Conservation (phyloP, 371 early-diverging fungal species). For the Mucor sp. region DNA sequence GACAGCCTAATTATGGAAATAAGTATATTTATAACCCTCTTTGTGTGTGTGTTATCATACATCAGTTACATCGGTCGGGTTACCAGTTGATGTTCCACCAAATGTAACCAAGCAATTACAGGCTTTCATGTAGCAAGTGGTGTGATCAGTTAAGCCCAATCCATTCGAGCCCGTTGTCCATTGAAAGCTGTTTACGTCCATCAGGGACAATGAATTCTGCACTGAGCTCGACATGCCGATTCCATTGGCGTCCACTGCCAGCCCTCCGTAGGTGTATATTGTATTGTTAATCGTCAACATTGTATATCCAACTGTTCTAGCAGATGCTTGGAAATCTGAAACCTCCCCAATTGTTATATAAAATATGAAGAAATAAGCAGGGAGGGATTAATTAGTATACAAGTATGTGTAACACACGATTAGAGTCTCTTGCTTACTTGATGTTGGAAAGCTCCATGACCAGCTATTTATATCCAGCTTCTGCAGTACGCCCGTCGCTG, state of each 20-base stretch:
- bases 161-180: slow-evolving; percentile 48
- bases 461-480: slow-evolving; percentile 48
- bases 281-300: slow-evolving; percentile 40
- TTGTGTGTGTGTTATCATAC: slow-evolving; percentile 11
- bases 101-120: slow-evolving; percentile 50
- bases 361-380: not conserved
- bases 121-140: slow-evolving; percentile 43
- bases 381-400: not conserved
- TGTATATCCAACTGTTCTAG: slow-evolving; percentile 28
- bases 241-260: slow-evolving; percentile 39
- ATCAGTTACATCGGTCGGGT: slow-evolving; percentile 35
- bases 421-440: slow-evolving; percentile 30
- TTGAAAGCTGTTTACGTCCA: slow-evolving; percentile 44
- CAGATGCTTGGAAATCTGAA: slow-evolving; percentile 24
- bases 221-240: slow-evolving; percentile 29
- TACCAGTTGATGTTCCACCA: slow-evolving; percentile 52
- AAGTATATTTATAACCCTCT: not conserved
- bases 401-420: not conserved
- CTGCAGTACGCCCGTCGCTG: slow-evolving; percentile 35
- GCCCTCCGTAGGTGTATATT: slow-evolving; percentile 48
- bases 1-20: slow-evolving; percentile 22
- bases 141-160: slow-evolving; percentile 41
- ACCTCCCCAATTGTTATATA: not conserved
- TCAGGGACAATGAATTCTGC: slow-evolving; percentile 36
- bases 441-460: slow-evolving; percentile 50